phyloP scores from a whole-genome alignment of 1,284 basidiomycete species.

The Apiotrichum siamense region DNA sequence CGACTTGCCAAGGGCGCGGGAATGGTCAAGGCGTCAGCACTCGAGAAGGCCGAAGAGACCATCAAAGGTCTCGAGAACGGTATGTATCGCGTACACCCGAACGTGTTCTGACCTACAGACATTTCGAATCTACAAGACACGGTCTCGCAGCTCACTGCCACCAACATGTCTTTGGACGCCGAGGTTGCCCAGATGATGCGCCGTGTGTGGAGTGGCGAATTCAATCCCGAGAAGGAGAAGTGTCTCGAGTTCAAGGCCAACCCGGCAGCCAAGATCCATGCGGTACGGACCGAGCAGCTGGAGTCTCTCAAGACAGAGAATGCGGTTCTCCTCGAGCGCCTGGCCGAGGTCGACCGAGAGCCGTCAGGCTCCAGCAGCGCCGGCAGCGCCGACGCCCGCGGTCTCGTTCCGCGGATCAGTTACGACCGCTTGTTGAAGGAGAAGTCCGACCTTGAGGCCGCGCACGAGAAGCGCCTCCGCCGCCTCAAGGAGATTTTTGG shows the following conservation, averaged over 20 bases:
- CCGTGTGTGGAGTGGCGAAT: constrained; percentile 51
- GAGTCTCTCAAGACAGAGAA: constrained; percentile 52
- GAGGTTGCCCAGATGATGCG: constrained; percentile 50
- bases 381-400: constrained; percentile 4
- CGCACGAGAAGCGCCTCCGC: constrained; percentile 51
- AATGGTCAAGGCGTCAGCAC: constrained; percentile 27
- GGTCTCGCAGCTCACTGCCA: constrained; percentile 41
- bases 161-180: constrained; percentile 47
- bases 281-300: constrained; percentile 49
- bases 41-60: constrained; percentile 22
- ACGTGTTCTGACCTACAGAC: constrained; percentile 4
- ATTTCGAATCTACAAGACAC: constrained; percentile 14
- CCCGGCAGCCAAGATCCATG: constrained; percentile 50
- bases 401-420: constrained; percentile 48
- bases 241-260: constrained; percentile 50
- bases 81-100: constrained; percentile 6
- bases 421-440: constrained; percentile 48
- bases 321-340: constrained; percentile 45
- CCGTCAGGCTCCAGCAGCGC: background rate
- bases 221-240: constrained; percentile 48
- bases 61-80: constrained; percentile 20
- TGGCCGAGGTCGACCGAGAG: constrained; percentile 20
- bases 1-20: constrained; percentile 32
- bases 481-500: constrained; percentile 52
- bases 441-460: constrained; percentile 45